Percentiles rank a stretch among this genome's conserved stretches.
Conservation (phyloP, 306 rosid genomes). For the Trifolium subterraneum region DNA sequence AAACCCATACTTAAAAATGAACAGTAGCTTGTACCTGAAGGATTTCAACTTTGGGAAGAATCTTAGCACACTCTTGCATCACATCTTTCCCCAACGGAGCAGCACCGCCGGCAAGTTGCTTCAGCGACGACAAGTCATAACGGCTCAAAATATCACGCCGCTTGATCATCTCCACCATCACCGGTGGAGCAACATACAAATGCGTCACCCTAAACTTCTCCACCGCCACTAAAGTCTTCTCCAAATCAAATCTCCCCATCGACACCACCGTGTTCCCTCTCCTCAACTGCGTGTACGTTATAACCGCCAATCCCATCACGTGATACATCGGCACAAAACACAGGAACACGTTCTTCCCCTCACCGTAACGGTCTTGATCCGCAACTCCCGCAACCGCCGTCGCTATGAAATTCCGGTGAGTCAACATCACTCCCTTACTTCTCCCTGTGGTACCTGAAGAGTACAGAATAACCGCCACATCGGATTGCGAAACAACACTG, state of each 20-base stretch:
- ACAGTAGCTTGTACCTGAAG: slow-evolving; percentile 37
- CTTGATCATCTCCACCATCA: slow-evolving; percentile 47
- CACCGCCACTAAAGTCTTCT: slow-evolving; percentile 46
- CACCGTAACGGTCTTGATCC: slow-evolving; percentile 48
- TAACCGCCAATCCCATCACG: slow-evolving; percentile 44
- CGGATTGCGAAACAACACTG: slow-evolving; percentile 39
- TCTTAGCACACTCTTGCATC: slow-evolving; percentile 46
- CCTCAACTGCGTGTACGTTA: slow-evolving; percentile 47
- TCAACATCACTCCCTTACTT: slow-evolving; percentile 59
- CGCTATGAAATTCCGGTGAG: slow-evolving; percentile 57
- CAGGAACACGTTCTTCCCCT: slow-evolving; percentile 45
- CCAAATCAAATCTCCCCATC: slow-evolving; percentile 45
- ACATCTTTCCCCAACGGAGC: slow-evolving; percentile 55
- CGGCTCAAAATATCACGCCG: slow-evolving; percentile 20
- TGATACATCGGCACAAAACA: slow-evolving; percentile 60
- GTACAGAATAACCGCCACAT: slow-evolving; percentile 55
- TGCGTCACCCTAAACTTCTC: slow-evolving; percentile 49
- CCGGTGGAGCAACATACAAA: slow-evolving; percentile 52
- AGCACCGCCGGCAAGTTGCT: slow-evolving; percentile 42
- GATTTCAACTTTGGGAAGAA: slow-evolving; percentile 41
- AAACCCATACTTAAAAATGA: too few species aligned
- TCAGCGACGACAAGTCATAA: slow-evolving; percentile 52
- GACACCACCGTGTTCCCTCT: slow-evolving; percentile 54
- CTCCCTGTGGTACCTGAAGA: slow-evolving; percentile 63
- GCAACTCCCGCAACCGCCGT: slow-evolving; percentile 39